phyloP scores from a whole-genome alignment of 768 basidiomycete species.

The Trametes elegans region DNA sequence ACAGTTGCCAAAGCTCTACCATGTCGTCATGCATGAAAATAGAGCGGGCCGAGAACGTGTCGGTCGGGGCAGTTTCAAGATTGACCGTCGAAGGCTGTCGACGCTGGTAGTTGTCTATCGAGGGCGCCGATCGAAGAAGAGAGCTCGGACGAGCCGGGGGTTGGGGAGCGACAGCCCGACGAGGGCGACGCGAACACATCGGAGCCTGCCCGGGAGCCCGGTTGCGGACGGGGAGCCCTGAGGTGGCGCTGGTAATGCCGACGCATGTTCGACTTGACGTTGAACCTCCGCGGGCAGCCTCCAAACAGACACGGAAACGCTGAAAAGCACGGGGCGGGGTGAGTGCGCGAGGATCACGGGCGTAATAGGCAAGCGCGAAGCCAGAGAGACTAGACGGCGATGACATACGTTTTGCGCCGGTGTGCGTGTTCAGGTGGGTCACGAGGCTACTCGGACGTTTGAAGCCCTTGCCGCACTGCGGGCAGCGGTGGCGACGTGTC shows the following conservation, averaged over 20 bases:
- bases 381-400: constrained; percentile 8
- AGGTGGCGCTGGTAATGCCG: constrained; percentile 72
- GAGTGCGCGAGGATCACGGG: constrained; percentile 34
- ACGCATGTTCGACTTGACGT: constrained; percentile 85
- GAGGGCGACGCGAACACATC: constrained; percentile 7
- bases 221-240: constrained; percentile 11
- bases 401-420: constrained; percentile 63
- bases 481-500: constrained; percentile 34
- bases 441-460: constrained; percentile 66
- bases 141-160: not conserved
- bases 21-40: no score
- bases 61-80: not conserved
- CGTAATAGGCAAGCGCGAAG: constrained; percentile 35
- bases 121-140: not conserved
- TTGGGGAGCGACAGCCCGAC: constrained; percentile 1
- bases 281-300: constrained; percentile 73
- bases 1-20: no score
- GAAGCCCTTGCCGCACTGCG: constrained; percentile 60
- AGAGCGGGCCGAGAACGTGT: no score
- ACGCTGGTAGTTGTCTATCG: not conserved
- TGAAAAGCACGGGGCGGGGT: constrained; percentile 24
- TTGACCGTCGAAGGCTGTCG: not conserved
- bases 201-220: constrained; percentile 15
- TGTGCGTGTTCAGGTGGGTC: constrained; percentile 68
- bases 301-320: constrained; percentile 76